Base-by-base conservation (phyloP, 169 alveolate species). In the Cyclospora cayetanensis region DNA sequence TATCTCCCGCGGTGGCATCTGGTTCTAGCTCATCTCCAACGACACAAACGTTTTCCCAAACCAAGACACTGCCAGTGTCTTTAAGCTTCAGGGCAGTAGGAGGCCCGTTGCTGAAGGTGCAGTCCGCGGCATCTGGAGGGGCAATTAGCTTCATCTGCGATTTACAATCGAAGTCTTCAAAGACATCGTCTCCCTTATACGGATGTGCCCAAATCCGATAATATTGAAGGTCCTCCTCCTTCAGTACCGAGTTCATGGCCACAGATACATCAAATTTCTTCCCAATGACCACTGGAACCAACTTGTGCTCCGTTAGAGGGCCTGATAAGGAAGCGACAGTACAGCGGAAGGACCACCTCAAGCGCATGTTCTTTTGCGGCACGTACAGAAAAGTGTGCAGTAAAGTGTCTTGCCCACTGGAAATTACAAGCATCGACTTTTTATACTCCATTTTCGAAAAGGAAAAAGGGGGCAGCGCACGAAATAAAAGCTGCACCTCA, bases 161-260 rank as follows among this genome's bases (percentile, higher is more conserved):
- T 22, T 35, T 35, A 66, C 93, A 89, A 29, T 68, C 63, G 55
- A 74, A 76, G 52, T 46, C 39, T 5, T 29, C 53, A 11, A 39
- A 39, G 20, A 50, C 63, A n/a, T 53, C 83, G 29, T 74, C 77
- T 35, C 60, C 68, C 46, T 66, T 82, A 63, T 65, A 42, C 9
- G 93, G 83, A 72, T 53, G 37, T 5, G 85, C 72, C 20, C 83
- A 90, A 29, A 89, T 89, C 35, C 93, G 89, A 46, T 53, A 50
- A n/a, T 52, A 31, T 11, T 25, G 42, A 18, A 63, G 70, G n/a
- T 72, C 89, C 39, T 72, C 80, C 29, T 50, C 34, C 29, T 5
- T 9, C 18, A 39, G 60, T 9, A 31, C 31, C 35, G 72, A 68
- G 89, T 34, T 80, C 89, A 52, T 80, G 31, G 70, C 55, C 34